phyloP scores from a whole-genome alignment of 306 rosid genomes.

The Vigna angularis region DNA sequence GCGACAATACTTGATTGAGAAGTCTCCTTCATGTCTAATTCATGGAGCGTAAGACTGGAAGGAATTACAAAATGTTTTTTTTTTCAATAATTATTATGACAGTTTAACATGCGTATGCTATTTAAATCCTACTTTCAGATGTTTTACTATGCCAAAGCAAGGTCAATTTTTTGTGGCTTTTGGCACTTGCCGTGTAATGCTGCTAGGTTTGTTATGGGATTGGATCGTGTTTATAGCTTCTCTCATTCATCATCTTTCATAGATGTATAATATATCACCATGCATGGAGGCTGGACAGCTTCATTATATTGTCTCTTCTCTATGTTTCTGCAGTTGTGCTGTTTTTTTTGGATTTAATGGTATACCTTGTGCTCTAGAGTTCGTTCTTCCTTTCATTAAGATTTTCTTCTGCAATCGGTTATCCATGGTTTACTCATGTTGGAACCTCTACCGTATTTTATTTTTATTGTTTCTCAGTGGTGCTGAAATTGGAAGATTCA shows the following conservation, averaged over 20 bases:
- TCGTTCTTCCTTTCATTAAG: conserved; percentile 9
- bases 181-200: not conserved
- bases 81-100: not conserved
- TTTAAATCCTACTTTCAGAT: not conserved
- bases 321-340: not conserved
- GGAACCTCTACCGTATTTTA: conserved; percentile 23
- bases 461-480: conserved; percentile 60
- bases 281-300: not conserved
- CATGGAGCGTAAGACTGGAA: not conserved
- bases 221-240: conserved; percentile 11
- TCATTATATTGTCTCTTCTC: conserved; percentile 1
- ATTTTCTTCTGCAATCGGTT: not conserved
- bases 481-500: conserved; percentile 98
- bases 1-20: not conserved
- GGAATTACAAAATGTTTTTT: not conserved
- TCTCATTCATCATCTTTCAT: not conserved
- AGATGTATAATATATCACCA: not conserved
- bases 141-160: not conserved
- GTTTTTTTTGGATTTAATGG: not conserved
- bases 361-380: not conserved
- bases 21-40: not conserved
- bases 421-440: not conserved
- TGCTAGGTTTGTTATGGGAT: not conserved
- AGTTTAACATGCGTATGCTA: not conserved
- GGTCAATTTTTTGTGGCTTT: not conserved